Evolutionary conservation across 2,329 filamentous ascomycete genomes (phyloP), one percentile per base, ranked within the genome.

Genomic region (Penicillium crustosum): DNA sequence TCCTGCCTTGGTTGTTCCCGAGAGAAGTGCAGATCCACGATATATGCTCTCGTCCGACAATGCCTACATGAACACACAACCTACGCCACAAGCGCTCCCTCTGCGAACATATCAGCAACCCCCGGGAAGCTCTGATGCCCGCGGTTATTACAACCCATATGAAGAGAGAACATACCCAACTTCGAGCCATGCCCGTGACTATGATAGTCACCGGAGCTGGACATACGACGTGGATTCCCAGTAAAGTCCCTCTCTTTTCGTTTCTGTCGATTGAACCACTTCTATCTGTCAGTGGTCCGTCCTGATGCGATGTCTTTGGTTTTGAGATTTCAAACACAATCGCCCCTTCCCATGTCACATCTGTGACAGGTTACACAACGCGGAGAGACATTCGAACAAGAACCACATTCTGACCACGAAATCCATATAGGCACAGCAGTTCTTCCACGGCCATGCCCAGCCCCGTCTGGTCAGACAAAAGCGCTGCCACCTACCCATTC

Each of bases 181-280:
- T 29, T 23, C 56, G 42, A 58, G 51, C 55, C 63, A 65, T 51
- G 57, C 63, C 39, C 64, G 66, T 44, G 67, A 65, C 25, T 68
- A 65, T 51, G 61, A 66, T 51, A 59, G 64, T 58, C 66, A 67
- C 55, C 58, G 41, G 27, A 60, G 61, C 53, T 66, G 66, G 53
- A 57, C 65, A 49, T 66, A 66, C 60, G 71, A 73, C 58, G 53
- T 68, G 62, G 71, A 73, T 48, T 73, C 70, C 57, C 68, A 70
- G 71, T 73, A 73, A 71, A 67, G 63, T 64, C 55, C 64, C 61
- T 67, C 54, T 52, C 50, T 65, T 63, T 60, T 57, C 36, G 44
- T 59, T 61, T 38, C 45, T 61, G 21, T 61, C 56, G 58, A 64
- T 59, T 42, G 49, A 64, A 52, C 38, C 53, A 55, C 38, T 44